phyloP scores from a whole-genome alignment of 345 rosid genomes.

The Draba incana region DNA sequence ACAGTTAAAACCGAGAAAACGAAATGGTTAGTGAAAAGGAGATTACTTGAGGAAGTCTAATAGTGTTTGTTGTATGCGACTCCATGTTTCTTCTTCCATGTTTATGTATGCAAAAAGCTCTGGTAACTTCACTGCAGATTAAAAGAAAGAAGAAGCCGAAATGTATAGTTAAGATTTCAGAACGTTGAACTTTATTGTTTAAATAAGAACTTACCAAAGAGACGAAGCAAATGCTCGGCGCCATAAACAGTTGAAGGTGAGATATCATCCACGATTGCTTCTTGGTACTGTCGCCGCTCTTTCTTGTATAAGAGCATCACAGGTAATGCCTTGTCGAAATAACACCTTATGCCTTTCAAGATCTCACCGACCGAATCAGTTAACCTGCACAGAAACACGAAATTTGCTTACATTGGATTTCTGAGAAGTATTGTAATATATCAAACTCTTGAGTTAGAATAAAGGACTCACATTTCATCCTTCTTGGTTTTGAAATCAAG shows the following conservation, averaged over 20 bases:
- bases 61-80: slow-evolving; percentile 76
- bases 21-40: background rate
- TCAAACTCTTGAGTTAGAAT: background rate
- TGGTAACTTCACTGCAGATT: slow-evolving; percentile 83
- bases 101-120: slow-evolving; percentile 81
- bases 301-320: slow-evolving; percentile 80
- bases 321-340: slow-evolving; percentile 87
- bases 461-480: slow-evolving; percentile 72
- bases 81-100: slow-evolving; percentile 89
- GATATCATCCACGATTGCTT: slow-evolving; percentile 47
- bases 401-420: background rate
- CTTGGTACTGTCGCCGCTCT: slow-evolving; percentile 79
- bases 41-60: slow-evolving; percentile 83
- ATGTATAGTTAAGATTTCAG: background rate
- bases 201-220: slow-evolving; percentile 57
- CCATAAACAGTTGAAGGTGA: slow-evolving; percentile 83
- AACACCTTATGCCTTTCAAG: slow-evolving; percentile 71
- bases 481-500: slow-evolving; percentile 86
- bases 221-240: slow-evolving; percentile 82
- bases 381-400: slow-evolving; percentile 48
- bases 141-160: background rate
- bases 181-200: background rate
- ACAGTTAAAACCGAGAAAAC: background rate
- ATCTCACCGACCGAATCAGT: slow-evolving; percentile 69
- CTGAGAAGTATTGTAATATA: background rate